phyloP scores from a whole-genome alignment of 2,329 filamentous ascomycete genomes.

The Pseudodiploospora longispora region DNA sequence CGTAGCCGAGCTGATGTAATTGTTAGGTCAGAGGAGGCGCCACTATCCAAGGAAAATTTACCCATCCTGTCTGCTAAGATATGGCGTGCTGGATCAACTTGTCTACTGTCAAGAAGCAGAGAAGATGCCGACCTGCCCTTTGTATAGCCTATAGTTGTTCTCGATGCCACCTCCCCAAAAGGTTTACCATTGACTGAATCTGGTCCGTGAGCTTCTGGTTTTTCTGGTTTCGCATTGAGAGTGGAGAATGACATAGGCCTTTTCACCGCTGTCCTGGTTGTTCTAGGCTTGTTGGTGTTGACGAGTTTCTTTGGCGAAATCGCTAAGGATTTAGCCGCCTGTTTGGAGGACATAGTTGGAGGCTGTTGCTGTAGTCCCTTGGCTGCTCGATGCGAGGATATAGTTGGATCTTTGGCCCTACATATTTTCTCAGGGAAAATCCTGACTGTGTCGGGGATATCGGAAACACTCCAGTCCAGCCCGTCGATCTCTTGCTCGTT shows the following conservation, averaged over 20 bases:
- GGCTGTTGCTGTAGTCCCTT: constrained; percentile 14
- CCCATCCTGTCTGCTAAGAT: too few relatives aligned
- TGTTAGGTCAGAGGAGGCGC: constrained; percentile 25
- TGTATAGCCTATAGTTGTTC: constrained; percentile 77
- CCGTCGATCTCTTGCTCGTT: constrained; percentile 59
- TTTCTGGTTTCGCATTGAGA: too few relatives aligned
- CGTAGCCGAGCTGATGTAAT: constrained; percentile 37
- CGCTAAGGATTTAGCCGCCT: constrained; percentile 45
- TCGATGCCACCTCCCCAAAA: constrained; percentile 59
- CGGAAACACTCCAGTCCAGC: constrained; percentile 51
- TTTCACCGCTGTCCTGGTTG: too few relatives aligned
- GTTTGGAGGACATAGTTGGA: constrained; percentile 35
- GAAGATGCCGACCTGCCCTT: constrained; percentile 58
- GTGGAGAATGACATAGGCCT: too few relatives aligned
- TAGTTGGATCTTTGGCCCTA: too few relatives aligned
- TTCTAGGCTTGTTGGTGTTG: background rate
- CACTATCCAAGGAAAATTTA: background rate
- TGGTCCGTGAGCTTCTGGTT: too few relatives aligned
- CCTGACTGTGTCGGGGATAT: constrained; percentile 42
- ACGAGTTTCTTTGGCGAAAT: constrained; percentile 21
- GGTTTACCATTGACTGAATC: constrained; percentile 10
- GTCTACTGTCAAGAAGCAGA: constrained; percentile 27
- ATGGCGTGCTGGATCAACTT: background rate
- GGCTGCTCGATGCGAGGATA: background rate
- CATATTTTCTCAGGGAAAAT: background rate